Percentiles rank a stretch among this genome's conserved stretches.
These are phyloP conservation scores for Leishmania guyanensis DNA, from an alignment of 208 protist genomes.

Conservation along the genomic window DNA sequence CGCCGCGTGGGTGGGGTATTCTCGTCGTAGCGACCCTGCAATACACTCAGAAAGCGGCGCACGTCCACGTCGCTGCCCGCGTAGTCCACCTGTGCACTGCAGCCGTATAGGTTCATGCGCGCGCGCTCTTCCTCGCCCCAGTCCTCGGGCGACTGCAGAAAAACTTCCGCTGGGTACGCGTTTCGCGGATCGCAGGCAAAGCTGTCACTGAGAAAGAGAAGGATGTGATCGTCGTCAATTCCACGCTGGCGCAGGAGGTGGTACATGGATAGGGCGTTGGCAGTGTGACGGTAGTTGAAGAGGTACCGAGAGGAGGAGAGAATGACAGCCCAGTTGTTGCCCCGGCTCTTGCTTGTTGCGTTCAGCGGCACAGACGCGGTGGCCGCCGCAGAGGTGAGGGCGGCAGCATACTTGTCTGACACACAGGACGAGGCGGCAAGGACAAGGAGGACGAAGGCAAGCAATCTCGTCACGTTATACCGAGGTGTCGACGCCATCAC, in stretches of 20 bases:
- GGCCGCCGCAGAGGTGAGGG: constrained; percentile 1
- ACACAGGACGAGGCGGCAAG: not conserved
- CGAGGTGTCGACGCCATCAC: not conserved
- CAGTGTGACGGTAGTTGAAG: constrained; percentile 98
- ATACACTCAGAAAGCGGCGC: constrained; percentile 94
- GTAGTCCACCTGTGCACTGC: constrained; percentile 97
- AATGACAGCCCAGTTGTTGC: constrained; percentile 95
- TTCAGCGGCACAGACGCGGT: not conserved
- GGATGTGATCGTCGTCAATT: constrained; percentile 95
- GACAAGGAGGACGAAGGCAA: not conserved
- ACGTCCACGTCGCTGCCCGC: constrained; percentile 96
- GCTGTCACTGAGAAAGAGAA: constrained; percentile 98
- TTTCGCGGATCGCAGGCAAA: constrained; percentile 98
- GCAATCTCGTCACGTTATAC: not conserved
- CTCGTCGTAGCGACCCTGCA: constrained; percentile 94
- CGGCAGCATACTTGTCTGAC: not conserved
- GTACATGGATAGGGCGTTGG: constrained; percentile 97
- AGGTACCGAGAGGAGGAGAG: constrained; percentile 96
- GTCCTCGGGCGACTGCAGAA: constrained; percentile 35
- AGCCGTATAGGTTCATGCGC: constrained; percentile 81
- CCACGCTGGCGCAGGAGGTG: constrained; percentile 94
- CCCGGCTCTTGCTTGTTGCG: not conserved
- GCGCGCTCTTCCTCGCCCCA: constrained; percentile 5
- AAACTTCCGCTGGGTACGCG: constrained; percentile 76
- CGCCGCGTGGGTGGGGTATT: constrained; percentile 92